Percentiles rank a stretch among this genome's conserved stretches.
Conservation (phyloP, 2,329 filamentous ascomycete species). For the Albifimbria verrucaria region DNA sequence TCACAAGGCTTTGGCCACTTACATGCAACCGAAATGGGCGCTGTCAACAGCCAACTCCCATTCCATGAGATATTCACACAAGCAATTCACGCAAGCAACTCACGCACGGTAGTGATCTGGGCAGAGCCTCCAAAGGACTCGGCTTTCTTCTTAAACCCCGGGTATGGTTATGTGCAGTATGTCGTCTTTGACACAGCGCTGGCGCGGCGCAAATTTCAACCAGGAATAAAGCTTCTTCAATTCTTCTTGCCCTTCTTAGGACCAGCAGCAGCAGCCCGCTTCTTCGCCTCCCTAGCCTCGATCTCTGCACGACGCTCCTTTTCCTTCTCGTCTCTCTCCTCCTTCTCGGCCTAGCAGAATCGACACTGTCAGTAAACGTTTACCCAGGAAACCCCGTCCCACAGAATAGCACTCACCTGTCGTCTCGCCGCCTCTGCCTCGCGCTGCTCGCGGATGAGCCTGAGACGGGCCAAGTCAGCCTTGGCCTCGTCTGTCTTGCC, state of each 20-base stretch:
- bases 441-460: conserved; percentile 78
- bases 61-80: no score
- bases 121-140: no score
- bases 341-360: conserved; percentile 49
- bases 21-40: no score
- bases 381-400: conserved; percentile 16
- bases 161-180: no score
- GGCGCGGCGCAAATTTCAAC: no score
- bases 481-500: conserved; percentile 97
- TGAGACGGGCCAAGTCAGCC: conserved; percentile 80
- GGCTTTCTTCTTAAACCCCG: no score
- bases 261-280: conserved; percentile 49
- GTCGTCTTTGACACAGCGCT: no score
- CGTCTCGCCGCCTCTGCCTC: conserved; percentile 80
- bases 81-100: no score
- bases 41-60: no score
- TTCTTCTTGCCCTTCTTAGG: conserved; percentile 50
- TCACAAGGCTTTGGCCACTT: no score
- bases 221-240: conserved; percentile 19
- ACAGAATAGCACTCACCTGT: conserved; percentile 53
- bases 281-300: conserved; percentile 54
- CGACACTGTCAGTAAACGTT: no score
- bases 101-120: no score
- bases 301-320: conserved; percentile 46
- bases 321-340: conserved; percentile 52